Evolutionary conservation across 2,329 filamentous ascomycete genomes (phyloP).

Genomic region (Ceratocystis ficicola): DNA sequence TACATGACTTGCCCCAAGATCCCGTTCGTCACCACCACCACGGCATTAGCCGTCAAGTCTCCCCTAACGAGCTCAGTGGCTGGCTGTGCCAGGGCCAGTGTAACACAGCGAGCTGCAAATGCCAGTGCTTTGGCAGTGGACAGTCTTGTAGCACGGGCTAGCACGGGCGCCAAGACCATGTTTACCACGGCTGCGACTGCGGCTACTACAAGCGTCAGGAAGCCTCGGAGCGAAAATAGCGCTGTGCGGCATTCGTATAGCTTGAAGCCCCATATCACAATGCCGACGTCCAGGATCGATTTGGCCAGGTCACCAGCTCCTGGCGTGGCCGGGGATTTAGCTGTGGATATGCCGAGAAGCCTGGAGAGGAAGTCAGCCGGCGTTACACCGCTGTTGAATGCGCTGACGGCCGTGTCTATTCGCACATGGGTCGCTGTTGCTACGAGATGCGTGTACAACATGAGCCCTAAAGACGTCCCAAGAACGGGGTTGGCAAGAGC

Average conservation of each 20-base stretch:
- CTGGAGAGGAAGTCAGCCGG: background rate
- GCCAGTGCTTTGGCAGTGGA: constrained; percentile 30
- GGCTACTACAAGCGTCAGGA: constrained; percentile 32
- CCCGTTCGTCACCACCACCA: constrained; percentile 41
- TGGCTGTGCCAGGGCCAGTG: constrained; percentile 39
- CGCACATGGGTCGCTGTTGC: background rate
- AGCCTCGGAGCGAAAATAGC: constrained; percentile 35
- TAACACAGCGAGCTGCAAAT: constrained; percentile 41
- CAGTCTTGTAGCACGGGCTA: constrained; percentile 31
- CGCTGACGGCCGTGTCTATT: background rate
- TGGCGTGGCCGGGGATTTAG: constrained; percentile 21
- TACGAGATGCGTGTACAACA: background rate
- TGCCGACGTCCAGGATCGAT: constrained; percentile 39
- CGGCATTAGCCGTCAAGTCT: constrained; percentile 37
- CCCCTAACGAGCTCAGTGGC: constrained; percentile 36
- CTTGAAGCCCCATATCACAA: constrained; percentile 43
- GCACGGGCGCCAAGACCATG: constrained; percentile 32
- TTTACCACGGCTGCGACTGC: constrained; percentile 32
- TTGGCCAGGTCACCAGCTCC: constrained; percentile 40
- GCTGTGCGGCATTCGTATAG: constrained; percentile 39
- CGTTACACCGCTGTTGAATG: background rate
- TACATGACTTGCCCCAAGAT: constrained; percentile 35
- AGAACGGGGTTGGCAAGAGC: constrained; percentile 7
- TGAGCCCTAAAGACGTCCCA: background rate
- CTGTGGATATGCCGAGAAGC: background rate